Evolutionary conservation across 2,329 filamentous ascomycete species (phyloP).

Genomic region (Paecilomyces sp.): DNA sequence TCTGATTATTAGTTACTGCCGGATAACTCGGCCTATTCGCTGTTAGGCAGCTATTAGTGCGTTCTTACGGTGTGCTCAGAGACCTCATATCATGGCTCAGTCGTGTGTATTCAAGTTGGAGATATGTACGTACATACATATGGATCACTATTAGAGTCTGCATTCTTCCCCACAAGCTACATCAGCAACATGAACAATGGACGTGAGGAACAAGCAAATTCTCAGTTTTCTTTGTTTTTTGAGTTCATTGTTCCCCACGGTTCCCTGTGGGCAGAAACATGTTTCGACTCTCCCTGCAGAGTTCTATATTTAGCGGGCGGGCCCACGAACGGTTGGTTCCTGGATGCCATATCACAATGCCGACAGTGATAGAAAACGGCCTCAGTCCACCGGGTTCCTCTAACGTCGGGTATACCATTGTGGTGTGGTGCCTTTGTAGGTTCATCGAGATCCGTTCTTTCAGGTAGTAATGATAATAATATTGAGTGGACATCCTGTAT

Average conservation of each 20-base stretch:
- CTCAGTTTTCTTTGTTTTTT: not conserved
- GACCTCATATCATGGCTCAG: not conserved
- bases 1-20: not conserved
- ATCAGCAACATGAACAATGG: not conserved
- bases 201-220: not conserved
- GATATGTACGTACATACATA: too few relatives aligned
- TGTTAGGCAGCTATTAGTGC: not conserved
- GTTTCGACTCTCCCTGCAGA: not conserved
- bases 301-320: not conserved
- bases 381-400: not conserved
- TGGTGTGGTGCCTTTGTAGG: too few relatives aligned
- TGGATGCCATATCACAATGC: not conserved
- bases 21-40: not conserved
- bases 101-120: not conserved
- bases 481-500: too few relatives aligned
- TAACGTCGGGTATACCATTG: too few relatives aligned
- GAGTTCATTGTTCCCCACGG: not conserved
- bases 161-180: not conserved
- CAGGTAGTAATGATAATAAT: too few relatives aligned
- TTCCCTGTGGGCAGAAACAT: not conserved
- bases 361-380: not conserved
- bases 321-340: not conserved
- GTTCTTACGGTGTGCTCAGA: not conserved
- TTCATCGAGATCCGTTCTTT: too few relatives aligned
- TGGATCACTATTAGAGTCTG: not conserved